Conservation (phyloP, 768 basidiomycete species). For the Mrakia hoshinonis region DNA sequence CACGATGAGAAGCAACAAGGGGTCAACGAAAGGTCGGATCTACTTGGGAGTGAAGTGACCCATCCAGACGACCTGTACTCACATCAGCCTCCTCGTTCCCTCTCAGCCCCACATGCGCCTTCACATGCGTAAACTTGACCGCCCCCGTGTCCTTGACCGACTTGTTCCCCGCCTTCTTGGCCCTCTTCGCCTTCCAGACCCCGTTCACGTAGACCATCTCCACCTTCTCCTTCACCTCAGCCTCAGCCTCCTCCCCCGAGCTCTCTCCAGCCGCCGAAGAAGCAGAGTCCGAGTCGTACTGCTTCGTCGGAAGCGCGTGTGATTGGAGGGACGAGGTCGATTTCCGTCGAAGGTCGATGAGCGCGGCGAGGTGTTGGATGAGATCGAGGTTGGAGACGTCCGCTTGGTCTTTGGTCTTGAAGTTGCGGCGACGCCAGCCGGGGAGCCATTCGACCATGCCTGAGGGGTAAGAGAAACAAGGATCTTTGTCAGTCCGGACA, state of each 20-base stretch:
- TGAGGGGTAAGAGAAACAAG: neutral
- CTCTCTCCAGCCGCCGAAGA: too few species aligned
- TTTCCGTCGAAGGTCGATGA: constrained; percentile 14
- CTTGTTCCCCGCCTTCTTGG: neutral
- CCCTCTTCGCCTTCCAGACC: too few species aligned
- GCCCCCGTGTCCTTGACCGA: neutral
- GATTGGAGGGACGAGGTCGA: neutral
- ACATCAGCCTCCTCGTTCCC: constrained; percentile 7
- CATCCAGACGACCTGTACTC: neutral
- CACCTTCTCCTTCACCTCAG: neutral
- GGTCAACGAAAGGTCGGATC: too few species aligned
- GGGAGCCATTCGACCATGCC: constrained; percentile 16
- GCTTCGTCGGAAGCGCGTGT: neutral
- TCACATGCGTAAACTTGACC: constrained; percentile 5
- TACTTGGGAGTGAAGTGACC: too few species aligned
- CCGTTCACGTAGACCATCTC: too few species aligned
- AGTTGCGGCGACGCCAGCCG: neutral
- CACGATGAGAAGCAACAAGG: too few species aligned
- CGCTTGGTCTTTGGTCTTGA: neutral
- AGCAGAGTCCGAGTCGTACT: constrained; percentile 1
- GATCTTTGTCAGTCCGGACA: too few species aligned
- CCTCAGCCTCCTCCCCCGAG: neutral
- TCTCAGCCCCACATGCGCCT: neutral
- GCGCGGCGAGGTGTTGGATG: constrained; percentile 19
- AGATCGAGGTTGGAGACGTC: constrained; percentile 22